Conservation (phyloP, 495 filamentous ascomycete species). For the Hyaloscypha hepaticicola region DNA sequence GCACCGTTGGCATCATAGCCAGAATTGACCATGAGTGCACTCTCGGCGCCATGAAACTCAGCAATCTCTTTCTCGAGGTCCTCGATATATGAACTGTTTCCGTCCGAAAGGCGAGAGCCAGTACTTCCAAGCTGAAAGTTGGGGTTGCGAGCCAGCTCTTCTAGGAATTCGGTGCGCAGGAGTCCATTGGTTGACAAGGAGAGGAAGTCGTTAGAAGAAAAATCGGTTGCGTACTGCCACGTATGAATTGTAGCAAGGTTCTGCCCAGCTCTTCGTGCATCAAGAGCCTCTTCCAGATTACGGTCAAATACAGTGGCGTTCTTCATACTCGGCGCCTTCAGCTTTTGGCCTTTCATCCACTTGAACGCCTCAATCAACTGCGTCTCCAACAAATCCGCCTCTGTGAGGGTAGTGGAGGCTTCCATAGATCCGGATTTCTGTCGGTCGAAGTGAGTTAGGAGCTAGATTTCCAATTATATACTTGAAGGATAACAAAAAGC, state of each 20-base stretch:
- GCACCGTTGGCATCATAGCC: conserved; percentile 64
- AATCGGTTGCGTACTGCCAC: conserved; percentile 36
- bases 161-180: conserved; percentile 36
- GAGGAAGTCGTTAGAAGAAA: conserved; percentile 47
- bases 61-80: conserved; percentile 59
- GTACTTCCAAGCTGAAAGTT: conserved; percentile 35
- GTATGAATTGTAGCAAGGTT: background rate
- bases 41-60: conserved; percentile 52
- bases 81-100: conserved; percentile 59
- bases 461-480: no score
- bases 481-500: no score
- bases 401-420: no score
- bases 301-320: conserved; percentile 33
- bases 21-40: conserved; percentile 56
- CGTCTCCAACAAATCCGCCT: no score
- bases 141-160: conserved; percentile 34
- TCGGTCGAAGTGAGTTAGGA: no score
- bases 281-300: conserved; percentile 37
- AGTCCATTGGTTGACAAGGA: conserved; percentile 35
- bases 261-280: conserved; percentile 28
- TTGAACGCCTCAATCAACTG: no score
- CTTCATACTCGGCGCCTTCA: conserved; percentile 26
- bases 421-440: no score
- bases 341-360: background rate
- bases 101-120: conserved; percentile 49